Percentiles rank a stretch among this genome's conserved stretches.
phyloP scores from a whole-genome alignment of 2,329 filamentous ascomycete species.

The Elsinoe batatas region DNA sequence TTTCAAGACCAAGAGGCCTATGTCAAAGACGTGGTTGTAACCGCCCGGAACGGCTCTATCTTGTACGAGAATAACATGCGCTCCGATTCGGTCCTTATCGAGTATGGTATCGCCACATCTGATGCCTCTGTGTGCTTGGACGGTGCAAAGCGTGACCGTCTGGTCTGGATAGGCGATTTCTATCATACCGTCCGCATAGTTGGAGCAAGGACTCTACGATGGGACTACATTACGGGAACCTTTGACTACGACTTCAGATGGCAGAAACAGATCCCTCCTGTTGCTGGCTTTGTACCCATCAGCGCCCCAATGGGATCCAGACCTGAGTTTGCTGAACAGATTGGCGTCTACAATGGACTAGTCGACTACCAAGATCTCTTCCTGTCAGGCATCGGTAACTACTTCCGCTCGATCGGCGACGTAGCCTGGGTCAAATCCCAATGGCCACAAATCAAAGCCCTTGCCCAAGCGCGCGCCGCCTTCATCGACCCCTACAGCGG shows the following conservation, averaged over 20 bases:
- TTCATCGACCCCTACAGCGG: conserved; percentile 21
- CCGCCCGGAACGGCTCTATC: conserved; percentile 22
- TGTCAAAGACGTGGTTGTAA: conserved; percentile 28
- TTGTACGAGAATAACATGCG: conserved; percentile 27
- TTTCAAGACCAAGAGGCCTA: conserved; percentile 32
- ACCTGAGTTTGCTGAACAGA: conserved; percentile 13
- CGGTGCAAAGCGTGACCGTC: conserved; percentile 33
- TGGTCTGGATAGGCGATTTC: conserved; percentile 36
- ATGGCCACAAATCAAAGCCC: conserved; percentile 22
- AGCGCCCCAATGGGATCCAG: conserved; percentile 13
- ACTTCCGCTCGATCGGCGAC: conserved; percentile 21
- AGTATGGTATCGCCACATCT: conserved; percentile 30
- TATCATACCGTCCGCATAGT: conserved; percentile 34
- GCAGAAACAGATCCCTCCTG: conserved; percentile 16
- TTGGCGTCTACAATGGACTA: conserved; percentile 16
- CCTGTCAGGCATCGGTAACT: conserved; percentile 22
- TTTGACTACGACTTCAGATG: conserved; percentile 25
- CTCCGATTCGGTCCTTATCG: conserved; percentile 22
- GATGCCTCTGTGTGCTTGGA: conserved; percentile 31
- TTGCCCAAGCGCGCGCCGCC: conserved; percentile 17
- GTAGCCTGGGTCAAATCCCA: conserved; percentile 15
- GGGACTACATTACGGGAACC: conserved; percentile 27
- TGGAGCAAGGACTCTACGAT: conserved; percentile 27
- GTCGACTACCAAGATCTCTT: conserved; percentile 26
- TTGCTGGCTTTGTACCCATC: conserved; percentile 18